Evolutionary conservation across 768 basidiomycete genomes (phyloP), one percentile per base, ranked within the genome.

Genomic region (Scleroderma bovista): DNA sequence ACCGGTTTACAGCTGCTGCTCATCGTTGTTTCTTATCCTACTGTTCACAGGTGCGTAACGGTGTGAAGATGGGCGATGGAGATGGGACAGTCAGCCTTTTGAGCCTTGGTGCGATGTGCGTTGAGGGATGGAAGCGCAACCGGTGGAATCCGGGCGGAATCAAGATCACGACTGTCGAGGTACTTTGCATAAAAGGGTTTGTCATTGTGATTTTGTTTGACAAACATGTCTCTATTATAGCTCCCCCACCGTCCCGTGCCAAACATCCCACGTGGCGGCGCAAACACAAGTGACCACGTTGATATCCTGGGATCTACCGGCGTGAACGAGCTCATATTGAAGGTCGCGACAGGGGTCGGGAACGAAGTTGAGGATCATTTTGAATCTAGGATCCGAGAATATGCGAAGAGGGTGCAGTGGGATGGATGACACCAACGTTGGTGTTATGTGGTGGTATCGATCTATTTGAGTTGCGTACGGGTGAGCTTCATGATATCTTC

Each of bases 61-160:
- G 94, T 11, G 90, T 97, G 47, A 89, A 87, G 57, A 83, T 94
- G 67, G 91, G 92, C 36, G 93, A 96, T 71, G 95, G 93, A 8
- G 96, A 98, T 64, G 95, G 96, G 12, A 97, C 96, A 2, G 93
- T 93, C 20, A 82, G 83, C 57, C 69, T 93, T 37, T 60, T 94
- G 31, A 90, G 88, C 56, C 74, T 93, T 47, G 95, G 93, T 15
- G 83, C 88, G n/a, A 96, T 98, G 93, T 97, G 95, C 60, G 84
- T 88, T 11, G 91, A 93, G 61, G 95, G 94, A 7, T 96, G 94
- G 95, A 88, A 88, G 66, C 75, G 83, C 50, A 77, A 77, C 53
- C 74, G 84, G 47, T 97, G 92, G 91, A 98, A 97, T 66, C 95
- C 95, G 1, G 86, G 81, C 12, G 78, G 86, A n/a, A 92, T 96